Conservation (phyloP, 116 monocot species). For the Cymodocea nodosa region DNA sequence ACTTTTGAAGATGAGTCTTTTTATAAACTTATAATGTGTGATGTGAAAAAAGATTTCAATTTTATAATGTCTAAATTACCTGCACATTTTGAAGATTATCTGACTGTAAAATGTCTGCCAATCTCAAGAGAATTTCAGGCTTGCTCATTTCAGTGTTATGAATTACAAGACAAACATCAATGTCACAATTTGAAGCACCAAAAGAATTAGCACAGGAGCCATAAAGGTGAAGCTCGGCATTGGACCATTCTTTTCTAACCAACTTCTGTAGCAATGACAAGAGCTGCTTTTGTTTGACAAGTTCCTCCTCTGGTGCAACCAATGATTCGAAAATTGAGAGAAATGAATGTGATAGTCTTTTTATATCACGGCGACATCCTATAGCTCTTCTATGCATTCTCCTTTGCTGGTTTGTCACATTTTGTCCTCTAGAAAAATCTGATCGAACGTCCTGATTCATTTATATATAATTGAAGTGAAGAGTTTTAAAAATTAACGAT, state of each 20-base stretch:
- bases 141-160: conserved; percentile 42
- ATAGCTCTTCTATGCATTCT: conserved; percentile 44
- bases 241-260: conserved; percentile 76
- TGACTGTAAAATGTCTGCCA: conserved; percentile 69
- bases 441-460: conserved; percentile 48
- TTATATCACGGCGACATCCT: conserved; percentile 51
- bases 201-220: conserved; percentile 98
- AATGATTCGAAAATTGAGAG: conserved; percentile 65
- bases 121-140: conserved; percentile 64
- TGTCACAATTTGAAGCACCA: conserved; percentile 82
- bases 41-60: neutral
- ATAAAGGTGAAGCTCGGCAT: conserved; percentile 63
- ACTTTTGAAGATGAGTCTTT: neutral
- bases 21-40: neutral
- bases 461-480: neutral
- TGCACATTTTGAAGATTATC: conserved; percentile 80
- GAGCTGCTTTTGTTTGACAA: conserved; percentile 62
- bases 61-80: conserved; percentile 19
- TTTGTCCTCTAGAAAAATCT: conserved; percentile 56
- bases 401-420: conserved; percentile 49
- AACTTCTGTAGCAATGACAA: conserved; percentile 33
- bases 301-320: conserved; percentile 62
- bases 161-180: conserved; percentile 78
- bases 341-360: conserved; percentile 32
- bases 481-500: too few relatives aligned